Base-by-base conservation (phyloP, 2,329 filamentous ascomycete genomes). In the Huntiella moniliformis region DNA sequence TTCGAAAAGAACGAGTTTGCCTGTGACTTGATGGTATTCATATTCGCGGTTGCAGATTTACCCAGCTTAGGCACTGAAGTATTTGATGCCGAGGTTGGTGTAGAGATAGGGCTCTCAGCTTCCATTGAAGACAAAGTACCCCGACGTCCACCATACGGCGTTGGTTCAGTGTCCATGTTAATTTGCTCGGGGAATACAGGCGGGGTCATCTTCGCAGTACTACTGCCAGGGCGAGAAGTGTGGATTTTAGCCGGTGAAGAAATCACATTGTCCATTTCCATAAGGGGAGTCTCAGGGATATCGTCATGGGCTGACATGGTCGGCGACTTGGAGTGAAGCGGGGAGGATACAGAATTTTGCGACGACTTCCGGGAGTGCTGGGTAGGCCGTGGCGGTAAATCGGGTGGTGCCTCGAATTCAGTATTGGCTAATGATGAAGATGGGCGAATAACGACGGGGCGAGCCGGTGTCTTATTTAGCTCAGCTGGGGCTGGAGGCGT, bases 61-160 rank as follows among this genome's bases (percentile, higher is more conserved):
- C 31, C 32, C 12, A 49, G 33, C 42, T 45, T 49, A 12, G 42
- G 10, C 5, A 41, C 17, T 8, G n/a, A 15, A 12, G 6, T n/a
- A 15, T 32, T 5, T 6, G 42, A 15, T 1, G 31, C 17, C 2
- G 33, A 17, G 13, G n/a, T 36, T 17, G 37, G 18, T 3, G 38
- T 38, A 28, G 40, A 13, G 28, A 28, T 33, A n/a, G 37, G 37
- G 4, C 43, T 39, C 12, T 49, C 47, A 4, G 47, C 45, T n/a
- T 49, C 47, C 33, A 49, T 36, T 7, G 47, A 49, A n/a, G 47
- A 49, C 16, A 49, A 38, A n/a, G 42, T 49, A 7, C 47, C 47
- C 22, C 47, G 38, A 38, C 47, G 47, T 17, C 47, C 47, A 12
- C 47, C 47, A 35, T 49, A 49, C 12, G 47, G 47, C 10, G 47